Conservation (phyloP, 371 early-diverging fungal genomes). For the Blakeslea trispora region DNA sequence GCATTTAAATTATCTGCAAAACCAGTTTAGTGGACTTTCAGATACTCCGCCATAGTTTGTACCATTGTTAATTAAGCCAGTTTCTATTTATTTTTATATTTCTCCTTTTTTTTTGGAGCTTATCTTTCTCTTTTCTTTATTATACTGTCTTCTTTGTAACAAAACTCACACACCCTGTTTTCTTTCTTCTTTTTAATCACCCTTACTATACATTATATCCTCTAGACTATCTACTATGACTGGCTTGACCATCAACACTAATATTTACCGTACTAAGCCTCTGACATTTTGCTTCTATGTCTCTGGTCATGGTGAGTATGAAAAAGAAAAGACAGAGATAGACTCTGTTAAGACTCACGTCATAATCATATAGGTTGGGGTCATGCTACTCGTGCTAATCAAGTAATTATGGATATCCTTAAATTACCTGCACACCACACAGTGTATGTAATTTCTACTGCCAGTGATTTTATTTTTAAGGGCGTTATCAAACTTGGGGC, state of each 20-base stretch:
- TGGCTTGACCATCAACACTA: slow-evolving; percentile 28
- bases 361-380: slow-evolving; percentile 57
- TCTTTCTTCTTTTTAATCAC: too few species aligned
- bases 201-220: too few species aligned
- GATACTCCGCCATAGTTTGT: too few species aligned
- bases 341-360: neutral
- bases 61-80: too few species aligned
- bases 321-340: neutral
- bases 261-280: slow-evolving; percentile 21
- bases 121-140: too few species aligned
- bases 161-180: too few species aligned
- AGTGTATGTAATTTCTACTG: slow-evolving; percentile 68
- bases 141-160: neutral
- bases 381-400: slow-evolving; percentile 69
- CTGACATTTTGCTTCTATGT: slow-evolving; percentile 67
- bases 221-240: slow-evolving; percentile 18
- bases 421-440: slow-evolving; percentile 55
- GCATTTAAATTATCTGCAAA: too few species aligned
- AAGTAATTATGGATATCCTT: slow-evolving; percentile 62
- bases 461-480: slow-evolving; percentile 66
- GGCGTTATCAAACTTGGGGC: slow-evolving; percentile 60
- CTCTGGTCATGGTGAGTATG: slow-evolving; percentile 64
- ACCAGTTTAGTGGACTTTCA: too few species aligned
- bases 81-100: too few species aligned
- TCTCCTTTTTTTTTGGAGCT: too few species aligned